These are phyloP conservation scores for Poronia punctata DNA, from an alignment of 495 filamentous ascomycete genomes.

Conservation along the genomic window DNA sequence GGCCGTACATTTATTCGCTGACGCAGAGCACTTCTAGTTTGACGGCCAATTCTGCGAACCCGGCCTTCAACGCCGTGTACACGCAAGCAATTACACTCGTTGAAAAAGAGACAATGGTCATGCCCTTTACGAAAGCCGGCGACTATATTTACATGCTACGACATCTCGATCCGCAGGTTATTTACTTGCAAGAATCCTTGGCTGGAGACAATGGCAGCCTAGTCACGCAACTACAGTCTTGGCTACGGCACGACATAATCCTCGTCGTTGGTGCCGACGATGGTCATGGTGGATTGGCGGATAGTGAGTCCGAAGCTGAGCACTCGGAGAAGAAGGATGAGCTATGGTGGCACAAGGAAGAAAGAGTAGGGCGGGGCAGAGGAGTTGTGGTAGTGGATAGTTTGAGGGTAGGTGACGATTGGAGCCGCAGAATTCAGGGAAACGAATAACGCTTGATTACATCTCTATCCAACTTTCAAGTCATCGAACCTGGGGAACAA, in stretches of 20 bases:
- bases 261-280: constrained; percentile 76
- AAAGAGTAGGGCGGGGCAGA: constrained; percentile 75
- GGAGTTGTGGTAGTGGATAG: constrained; percentile 82
- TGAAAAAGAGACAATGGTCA: constrained; percentile 73
- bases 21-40: constrained; percentile 19
- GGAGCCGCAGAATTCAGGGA: constrained; percentile 65
- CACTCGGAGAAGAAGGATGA: constrained; percentile 42
- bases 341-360: constrained; percentile 75
- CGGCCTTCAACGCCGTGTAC: constrained; percentile 68
- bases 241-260: constrained; percentile 77
- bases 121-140: constrained; percentile 73
- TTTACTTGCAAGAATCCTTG: constrained; percentile 78
- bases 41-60: constrained; percentile 32
- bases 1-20: constrained; percentile 7
- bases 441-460: constrained; percentile 47
- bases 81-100: constrained; percentile 68
- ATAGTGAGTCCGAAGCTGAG: constrained; percentile 78
- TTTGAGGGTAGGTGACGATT: constrained; percentile 71
- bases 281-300: constrained; percentile 76
- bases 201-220: constrained; percentile 63
- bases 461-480: background rate
- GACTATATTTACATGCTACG: constrained; percentile 79
- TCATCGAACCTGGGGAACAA: too few species aligned
- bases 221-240: constrained; percentile 66
- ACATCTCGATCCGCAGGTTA: constrained; percentile 71